These are phyloP conservation scores for Daldinia concentrica DNA, from an alignment of 495 filamentous ascomycete species.

Conservation along the genomic window DNA sequence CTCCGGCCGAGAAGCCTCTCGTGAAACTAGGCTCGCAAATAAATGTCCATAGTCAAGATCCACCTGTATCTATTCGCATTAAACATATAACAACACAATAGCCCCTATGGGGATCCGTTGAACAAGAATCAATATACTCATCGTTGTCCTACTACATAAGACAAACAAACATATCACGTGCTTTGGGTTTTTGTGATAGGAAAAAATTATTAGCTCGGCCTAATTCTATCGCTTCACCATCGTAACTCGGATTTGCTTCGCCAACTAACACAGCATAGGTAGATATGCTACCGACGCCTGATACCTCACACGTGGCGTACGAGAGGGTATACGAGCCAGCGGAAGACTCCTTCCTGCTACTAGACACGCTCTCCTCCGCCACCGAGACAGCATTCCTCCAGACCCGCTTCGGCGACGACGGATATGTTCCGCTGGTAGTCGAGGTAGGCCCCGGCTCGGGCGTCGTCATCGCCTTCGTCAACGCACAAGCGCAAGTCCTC, in stretches of 20 bases:
- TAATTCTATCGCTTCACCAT: slow-evolving; percentile 6
- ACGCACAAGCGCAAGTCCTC: slow-evolving; percentile 75
- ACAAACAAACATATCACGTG: slow-evolving; percentile 40
- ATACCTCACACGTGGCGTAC: slow-evolving; percentile 88
- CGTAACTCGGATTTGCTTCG: neutral
- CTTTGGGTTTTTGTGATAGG: slow-evolving; percentile 16
- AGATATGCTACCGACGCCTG: slow-evolving; percentile 88
- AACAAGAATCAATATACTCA: slow-evolving; percentile 18
- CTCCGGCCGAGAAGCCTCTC: neutral
- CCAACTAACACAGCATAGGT: neutral
- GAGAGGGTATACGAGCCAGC: slow-evolving; percentile 90
- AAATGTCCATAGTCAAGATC: neutral
- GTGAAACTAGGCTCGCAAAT: neutral
- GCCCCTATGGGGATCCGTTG: neutral
- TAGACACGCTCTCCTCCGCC: slow-evolving; percentile 85
- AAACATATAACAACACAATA: neutral
- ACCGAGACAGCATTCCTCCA: slow-evolving; percentile 77
- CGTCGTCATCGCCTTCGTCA: slow-evolving; percentile 85
- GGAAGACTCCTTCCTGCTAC: slow-evolving; percentile 93
- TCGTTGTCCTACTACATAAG: slow-evolving; percentile 16
- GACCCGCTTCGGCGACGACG: slow-evolving; percentile 60
- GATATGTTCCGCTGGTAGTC: slow-evolving; percentile 70
- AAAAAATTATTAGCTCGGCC: slow-evolving; percentile 43
- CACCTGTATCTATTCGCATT: neutral
- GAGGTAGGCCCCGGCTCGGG: slow-evolving; percentile 93